Percentiles rank a stretch among this genome's conserved stretches.
phyloP scores from a whole-genome alignment of 1,139 yeast genomes.

The Kodamaea sp. region DNA sequence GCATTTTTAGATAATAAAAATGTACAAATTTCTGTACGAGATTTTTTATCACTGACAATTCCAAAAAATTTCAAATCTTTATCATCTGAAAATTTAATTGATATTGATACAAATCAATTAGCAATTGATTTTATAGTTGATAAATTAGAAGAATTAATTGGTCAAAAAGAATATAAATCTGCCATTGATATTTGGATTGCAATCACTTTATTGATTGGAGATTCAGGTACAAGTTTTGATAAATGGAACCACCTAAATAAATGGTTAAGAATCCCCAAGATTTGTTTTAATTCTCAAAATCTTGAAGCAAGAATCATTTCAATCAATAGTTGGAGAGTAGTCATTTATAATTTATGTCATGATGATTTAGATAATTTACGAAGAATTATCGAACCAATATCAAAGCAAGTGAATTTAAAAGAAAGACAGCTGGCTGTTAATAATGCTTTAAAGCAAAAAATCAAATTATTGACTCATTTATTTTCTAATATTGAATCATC shows the following conservation, averaged over 20 bases:
- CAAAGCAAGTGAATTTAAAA: conserved; percentile 10
- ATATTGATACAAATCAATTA: conserved; percentile 1
- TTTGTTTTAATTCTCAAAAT: conserved; percentile 27
- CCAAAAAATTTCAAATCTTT: conserved; percentile 19
- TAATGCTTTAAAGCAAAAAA: conserved; percentile 24
- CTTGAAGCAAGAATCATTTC: conserved; percentile 27
- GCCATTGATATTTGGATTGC: conserved; percentile 47
- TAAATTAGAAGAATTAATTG: conserved; percentile 26
- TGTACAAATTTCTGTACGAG: conserved; percentile 23
- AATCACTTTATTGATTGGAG: conserved; percentile 30
- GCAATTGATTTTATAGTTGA: conserved; percentile 25
- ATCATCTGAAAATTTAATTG: conserved; percentile 13
- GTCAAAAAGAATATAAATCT: conserved; percentile 25
- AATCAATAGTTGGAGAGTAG: conserved; percentile 36
- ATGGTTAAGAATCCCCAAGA: conserved; percentile 36
- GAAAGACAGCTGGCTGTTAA: conserved; percentile 17
- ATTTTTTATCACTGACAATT: conserved; percentile 22
- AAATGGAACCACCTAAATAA: conserved; percentile 29
- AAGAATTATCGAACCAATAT: conserved; percentile 18
- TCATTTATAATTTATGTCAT: conserved; percentile 34
- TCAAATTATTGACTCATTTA: conserved; percentile 27
- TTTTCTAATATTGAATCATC: conserved; percentile 24
- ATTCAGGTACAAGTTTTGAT: conserved; percentile 24
- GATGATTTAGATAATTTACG: conserved; percentile 28
- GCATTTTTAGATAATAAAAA: conserved; percentile 29